Conservation (phyloP, 78 protist species). For the Dictyostelium purpureum region DNA sequence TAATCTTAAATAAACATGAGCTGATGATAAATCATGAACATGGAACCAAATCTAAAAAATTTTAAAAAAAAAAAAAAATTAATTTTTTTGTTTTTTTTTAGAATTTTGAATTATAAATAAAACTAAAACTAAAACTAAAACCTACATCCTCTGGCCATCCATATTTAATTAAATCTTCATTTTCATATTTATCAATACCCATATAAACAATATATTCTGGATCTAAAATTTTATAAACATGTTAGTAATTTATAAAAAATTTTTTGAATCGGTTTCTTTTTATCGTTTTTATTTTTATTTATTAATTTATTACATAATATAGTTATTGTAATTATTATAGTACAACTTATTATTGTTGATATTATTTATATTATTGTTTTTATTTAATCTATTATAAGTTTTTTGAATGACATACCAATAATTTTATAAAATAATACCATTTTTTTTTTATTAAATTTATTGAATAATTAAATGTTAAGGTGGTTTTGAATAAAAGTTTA, state of each 20-base stretch:
- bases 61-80: too few species aligned
- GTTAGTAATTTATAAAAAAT: background rate
- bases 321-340: background rate
- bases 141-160: slow-evolving; percentile 96
- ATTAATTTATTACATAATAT: background rate
- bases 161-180: slow-evolving; percentile 94
- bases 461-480: slow-evolving; percentile 8
- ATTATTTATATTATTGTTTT: background rate
- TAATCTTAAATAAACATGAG: slow-evolving; percentile 96
- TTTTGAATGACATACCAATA: slow-evolving; percentile 8
- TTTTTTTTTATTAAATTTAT: background rate
- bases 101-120: slow-evolving; percentile 1
- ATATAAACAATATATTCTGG: slow-evolving; percentile 73
- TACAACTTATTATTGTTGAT: too few species aligned
- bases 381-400: background rate
- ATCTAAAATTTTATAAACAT: background rate
- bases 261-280: background rate
- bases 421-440: slow-evolving; percentile 64
- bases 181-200: slow-evolving; percentile 95
- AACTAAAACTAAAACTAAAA: too few species aligned
- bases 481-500: slow-evolving; percentile 17
- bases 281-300: background rate
- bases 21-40: slow-evolving; percentile 95
- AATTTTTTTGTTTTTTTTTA: too few species aligned
- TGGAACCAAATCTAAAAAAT: too few species aligned